phyloP scores from a whole-genome alignment of 2,329 filamentous ascomycete genomes.

The Xylaria sp. region DNA sequence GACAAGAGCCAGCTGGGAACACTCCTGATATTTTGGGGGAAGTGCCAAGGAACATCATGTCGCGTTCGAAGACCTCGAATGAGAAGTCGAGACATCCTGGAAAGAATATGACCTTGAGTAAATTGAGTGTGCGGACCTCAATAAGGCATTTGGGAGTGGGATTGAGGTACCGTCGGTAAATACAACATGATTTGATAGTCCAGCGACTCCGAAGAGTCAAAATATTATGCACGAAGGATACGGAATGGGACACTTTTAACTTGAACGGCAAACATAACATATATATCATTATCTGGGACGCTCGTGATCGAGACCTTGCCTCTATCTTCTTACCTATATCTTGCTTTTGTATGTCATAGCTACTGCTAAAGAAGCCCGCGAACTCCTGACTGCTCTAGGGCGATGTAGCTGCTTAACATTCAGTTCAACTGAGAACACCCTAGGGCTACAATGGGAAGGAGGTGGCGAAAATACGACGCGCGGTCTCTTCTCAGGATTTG shows the following conservation, averaged over 20 bases:
- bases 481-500: not conserved
- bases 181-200: constrained; percentile 13
- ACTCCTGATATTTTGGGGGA: not conserved
- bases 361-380: not conserved
- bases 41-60: too few relatives aligned
- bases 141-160: constrained; percentile 23
- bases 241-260: not conserved
- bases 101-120: too few relatives aligned
- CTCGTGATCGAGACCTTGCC: not conserved
- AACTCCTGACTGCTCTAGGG: not conserved
- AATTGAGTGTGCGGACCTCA: not conserved
- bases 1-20: constrained; percentile 3
- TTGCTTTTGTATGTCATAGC: not conserved
- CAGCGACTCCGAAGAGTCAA: constrained; percentile 2
- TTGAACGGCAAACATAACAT: not conserved
- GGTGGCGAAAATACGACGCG: not conserved
- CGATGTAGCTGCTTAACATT: too few relatives aligned
- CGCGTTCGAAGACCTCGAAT: too few relatives aligned
- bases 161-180: constrained; percentile 19
- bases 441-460: not conserved
- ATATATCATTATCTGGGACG: not conserved
- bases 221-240: constrained; percentile 3
- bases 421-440: too few relatives aligned
- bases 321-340: not conserved
- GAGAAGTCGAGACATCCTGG: too few relatives aligned